Evolutionary conservation across 2,329 filamentous ascomycete genomes (phyloP).

Genomic region (Rutstroemia sp.): DNA sequence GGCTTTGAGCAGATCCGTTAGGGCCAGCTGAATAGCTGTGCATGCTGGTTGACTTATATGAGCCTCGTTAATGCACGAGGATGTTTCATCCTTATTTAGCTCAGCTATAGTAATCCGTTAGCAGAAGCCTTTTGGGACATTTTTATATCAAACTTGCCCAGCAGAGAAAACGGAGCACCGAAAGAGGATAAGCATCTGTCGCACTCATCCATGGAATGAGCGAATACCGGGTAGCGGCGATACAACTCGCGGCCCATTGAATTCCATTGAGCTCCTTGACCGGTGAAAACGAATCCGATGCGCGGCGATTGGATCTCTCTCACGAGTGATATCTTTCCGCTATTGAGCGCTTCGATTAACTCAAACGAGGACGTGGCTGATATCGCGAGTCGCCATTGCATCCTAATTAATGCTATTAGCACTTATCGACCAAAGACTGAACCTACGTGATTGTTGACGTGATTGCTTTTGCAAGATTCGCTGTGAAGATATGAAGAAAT

Average conservation of each 20-base stretch:
- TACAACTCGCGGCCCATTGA: conserved; percentile 20
- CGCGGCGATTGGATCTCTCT: conserved; percentile 16
- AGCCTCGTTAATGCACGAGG: conserved; percentile 30
- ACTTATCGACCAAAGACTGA: no score
- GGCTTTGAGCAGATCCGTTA: conserved; percentile 35
- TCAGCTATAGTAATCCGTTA: conserved; percentile 18
- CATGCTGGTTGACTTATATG: conserved; percentile 37
- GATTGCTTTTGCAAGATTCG: no score
- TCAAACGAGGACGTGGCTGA: conserved; percentile 21
- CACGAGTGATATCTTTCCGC: conserved; percentile 28
- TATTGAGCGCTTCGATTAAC: conserved; percentile 22
- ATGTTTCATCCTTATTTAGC: conserved; percentile 28
- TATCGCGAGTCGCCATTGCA: conserved; percentile 25
- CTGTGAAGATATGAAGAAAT: background rate
- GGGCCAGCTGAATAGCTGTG: conserved; percentile 39
- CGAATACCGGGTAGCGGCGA: conserved; percentile 28
- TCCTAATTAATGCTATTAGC: background rate
- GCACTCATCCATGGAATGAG: conserved; percentile 26
- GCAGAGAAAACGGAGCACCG: conserved; percentile 6
- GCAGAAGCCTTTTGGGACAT: background rate
- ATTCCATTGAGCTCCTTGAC: conserved; percentile 21
- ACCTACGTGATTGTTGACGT: no score
- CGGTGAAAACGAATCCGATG: conserved; percentile 16
- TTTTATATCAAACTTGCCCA: background rate
- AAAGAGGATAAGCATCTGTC: conserved; percentile 29